Evolutionary conservation across 2,329 filamentous ascomycete genomes (phyloP).

Genomic region (Fulvia fulva): DNA sequence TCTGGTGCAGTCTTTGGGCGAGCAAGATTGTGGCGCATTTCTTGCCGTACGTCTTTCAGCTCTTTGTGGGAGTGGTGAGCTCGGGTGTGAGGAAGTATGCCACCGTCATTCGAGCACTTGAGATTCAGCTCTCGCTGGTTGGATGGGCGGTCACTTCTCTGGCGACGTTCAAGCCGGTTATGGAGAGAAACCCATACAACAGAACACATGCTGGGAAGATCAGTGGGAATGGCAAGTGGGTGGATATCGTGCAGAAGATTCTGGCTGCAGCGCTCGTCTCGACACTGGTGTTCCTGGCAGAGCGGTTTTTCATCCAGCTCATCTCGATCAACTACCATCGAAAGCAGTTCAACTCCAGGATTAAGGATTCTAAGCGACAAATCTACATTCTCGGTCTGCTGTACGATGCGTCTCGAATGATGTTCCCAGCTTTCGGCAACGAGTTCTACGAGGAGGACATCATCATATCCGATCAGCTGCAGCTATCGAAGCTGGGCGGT

Average conservation of each 20-base stretch:
- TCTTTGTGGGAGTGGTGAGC: slow-evolving; percentile 60
- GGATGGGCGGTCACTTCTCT: slow-evolving; percentile 58
- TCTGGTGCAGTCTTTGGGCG: slow-evolving; percentile 61
- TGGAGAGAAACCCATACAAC: slow-evolving; percentile 35
- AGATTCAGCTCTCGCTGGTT: slow-evolving; percentile 58
- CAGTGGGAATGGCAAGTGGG: slow-evolving; percentile 43
- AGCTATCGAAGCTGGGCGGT: slow-evolving; percentile 58
- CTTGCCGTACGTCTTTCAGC: slow-evolving; percentile 57
- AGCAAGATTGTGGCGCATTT: slow-evolving; percentile 58
- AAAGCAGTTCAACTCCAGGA: slow-evolving; percentile 74
- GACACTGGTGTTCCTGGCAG: slow-evolving; percentile 66
- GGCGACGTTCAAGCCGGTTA: slow-evolving; percentile 56
- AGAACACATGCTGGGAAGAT: slow-evolving; percentile 9
- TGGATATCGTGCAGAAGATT: slow-evolving; percentile 57
- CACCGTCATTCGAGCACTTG: slow-evolving; percentile 53
- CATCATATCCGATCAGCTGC: slow-evolving; percentile 72
- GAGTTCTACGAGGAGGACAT: slow-evolving; percentile 93
- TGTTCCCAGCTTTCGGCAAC: slow-evolving; percentile 88
- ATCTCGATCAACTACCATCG: slow-evolving; percentile 84
- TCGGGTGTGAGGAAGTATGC: slow-evolving; percentile 63
- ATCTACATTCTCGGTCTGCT: slow-evolving; percentile 76
- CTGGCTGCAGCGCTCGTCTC: slow-evolving; percentile 65
- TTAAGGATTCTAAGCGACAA: slow-evolving; percentile 86
- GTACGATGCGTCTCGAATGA: slow-evolving; percentile 80
- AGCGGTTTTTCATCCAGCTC: slow-evolving; percentile 74